These are phyloP conservation scores for Emmonsiellopsis sp. DNA, from an alignment of 2,329 filamentous ascomycete genomes.

Conservation along the genomic window DNA sequence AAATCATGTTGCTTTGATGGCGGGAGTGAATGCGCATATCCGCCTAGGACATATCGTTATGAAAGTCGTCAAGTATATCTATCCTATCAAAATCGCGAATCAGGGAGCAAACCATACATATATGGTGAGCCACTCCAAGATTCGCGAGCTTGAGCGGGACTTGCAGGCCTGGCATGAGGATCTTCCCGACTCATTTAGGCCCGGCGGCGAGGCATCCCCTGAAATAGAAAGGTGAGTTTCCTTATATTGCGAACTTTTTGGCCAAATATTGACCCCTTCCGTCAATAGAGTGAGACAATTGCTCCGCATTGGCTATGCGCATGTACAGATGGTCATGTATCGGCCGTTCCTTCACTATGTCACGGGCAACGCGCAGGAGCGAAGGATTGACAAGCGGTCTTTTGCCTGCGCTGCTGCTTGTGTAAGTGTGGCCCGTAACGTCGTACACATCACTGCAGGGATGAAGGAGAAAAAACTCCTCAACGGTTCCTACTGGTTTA, in stretches of 20 bases:
- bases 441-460: slow-evolving; percentile 55
- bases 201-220: slow-evolving; percentile 65
- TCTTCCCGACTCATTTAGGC: slow-evolving; percentile 67
- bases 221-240: slow-evolving; percentile 65
- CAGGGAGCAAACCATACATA: slow-evolving; percentile 46
- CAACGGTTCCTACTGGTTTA: slow-evolving; percentile 58
- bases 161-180: slow-evolving; percentile 55
- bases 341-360: slow-evolving; percentile 59
- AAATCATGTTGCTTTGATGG: slow-evolving; percentile 48
- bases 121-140: slow-evolving; percentile 54
- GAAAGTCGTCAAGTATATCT: slow-evolving; percentile 56
- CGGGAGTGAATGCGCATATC: slow-evolving; percentile 53
- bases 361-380: slow-evolving; percentile 41
- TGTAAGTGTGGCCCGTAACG: slow-evolving; percentile 57
- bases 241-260: background rate
- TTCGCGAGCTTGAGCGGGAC: slow-evolving; percentile 56
- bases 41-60: slow-evolving; percentile 48
- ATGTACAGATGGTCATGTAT: slow-evolving; percentile 57
- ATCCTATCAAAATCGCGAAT: slow-evolving; percentile 49
- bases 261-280: background rate
- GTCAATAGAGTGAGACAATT: slow-evolving; percentile 47
- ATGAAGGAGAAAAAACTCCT: slow-evolving; percentile 55
- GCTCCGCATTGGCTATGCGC: slow-evolving; percentile 54
- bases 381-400: slow-evolving; percentile 50
- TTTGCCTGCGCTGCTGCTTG: slow-evolving; percentile 59